Evolutionary conservation across 306 rosid genomes (phyloP), one percentile per base, ranked within the genome.

Genomic region (Cucurbita pepo): DNA sequence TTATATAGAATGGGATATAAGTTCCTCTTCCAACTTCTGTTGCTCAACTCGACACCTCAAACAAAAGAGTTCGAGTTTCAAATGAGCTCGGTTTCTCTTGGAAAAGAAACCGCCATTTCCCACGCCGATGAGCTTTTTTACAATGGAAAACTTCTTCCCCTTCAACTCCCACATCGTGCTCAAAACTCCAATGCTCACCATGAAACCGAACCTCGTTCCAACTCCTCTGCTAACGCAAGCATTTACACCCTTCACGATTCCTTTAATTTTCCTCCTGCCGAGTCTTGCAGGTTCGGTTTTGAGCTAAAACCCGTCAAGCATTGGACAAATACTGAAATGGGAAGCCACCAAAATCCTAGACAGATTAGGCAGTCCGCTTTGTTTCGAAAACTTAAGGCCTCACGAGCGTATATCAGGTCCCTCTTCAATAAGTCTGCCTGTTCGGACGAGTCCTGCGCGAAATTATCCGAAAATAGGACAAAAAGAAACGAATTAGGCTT

Each of bases 51-150:
- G 64, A 88, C 97, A 5, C 81, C 91, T 69, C 87, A 83, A 50
- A 66, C 72, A 21, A 87, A 89, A 87, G 99, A 91, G 65, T 94
- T 94, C 79, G 99, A 94, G 81, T 94, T 94, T 60, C 96, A 91
- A 75, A 89, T 94, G 94, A 81, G 81, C 47, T 80, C 88, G 61
- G 25, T 78, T 72, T 80, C 88, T 10, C 71, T 30, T 25, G 81
- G 61, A 71, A 82, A 69, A 75, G 83, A 81, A 11, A 45, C 83
- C 45, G 76, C 77, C 58, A 76, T 88, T 81, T 89, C 87, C 4
- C 95, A 96, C 9, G 99, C 99, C 30, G 97, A 94, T 78, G 97
- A 89, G 52, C 97, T 95, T 73, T 91, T 95, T 88, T 95, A 95
- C 83, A 86, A 85, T 21, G 99, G 99, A 5, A 89, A 88, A 72